Base-by-base conservation (phyloP, 768 basidiomycete genomes). In the Lentinula boryana region DNA sequence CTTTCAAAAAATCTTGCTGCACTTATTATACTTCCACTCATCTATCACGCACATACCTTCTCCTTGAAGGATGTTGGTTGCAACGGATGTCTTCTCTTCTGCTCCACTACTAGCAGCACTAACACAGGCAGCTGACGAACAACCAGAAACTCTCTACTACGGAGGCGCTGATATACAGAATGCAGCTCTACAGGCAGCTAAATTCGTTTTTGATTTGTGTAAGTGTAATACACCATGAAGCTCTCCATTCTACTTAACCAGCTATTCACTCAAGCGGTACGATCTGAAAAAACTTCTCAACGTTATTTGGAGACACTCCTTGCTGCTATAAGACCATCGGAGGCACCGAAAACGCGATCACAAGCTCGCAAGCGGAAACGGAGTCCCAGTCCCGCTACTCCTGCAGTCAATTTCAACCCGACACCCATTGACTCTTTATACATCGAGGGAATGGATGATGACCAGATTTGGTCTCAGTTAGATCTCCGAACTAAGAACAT, bases 401-500 rank as follows among this genome's bases (percentile, higher is more conserved):
- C 70, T 33, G 72, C 69, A 48, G 51, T 69, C 4, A 58, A 71
- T 10, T 76, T 86, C 54, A 68, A 76, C 55, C 75, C 75, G 27
- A 97, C 96, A 0, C 95, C 95, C 5, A 72, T 98, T 2, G 76
- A 84, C 6, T 83, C 82, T 38, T 81, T 99, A 18, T 90, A 86
- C 62, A 77, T 87, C 12, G 84, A 93, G 21, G 87, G 82, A 16
- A 87, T 97, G 84, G 88, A 86, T 65, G 80, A 84, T 23, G 91
- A 92, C 60, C 95, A 96, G 71, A 77, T 98, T 31, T 99, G 96
- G 96, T 88, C 87, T 43, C 96, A 99, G 74, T 72, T 98, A 58
- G 96, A 98, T 68, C 76, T 99, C 58, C 78, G 92, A 48, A 78
- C 87, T 15, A 81, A 84, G 63, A 81, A 80, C 49, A 75, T 98